Conservation (phyloP, 2,329 filamentous ascomycete genomes). For the Sphaerulina populicola region DNA sequence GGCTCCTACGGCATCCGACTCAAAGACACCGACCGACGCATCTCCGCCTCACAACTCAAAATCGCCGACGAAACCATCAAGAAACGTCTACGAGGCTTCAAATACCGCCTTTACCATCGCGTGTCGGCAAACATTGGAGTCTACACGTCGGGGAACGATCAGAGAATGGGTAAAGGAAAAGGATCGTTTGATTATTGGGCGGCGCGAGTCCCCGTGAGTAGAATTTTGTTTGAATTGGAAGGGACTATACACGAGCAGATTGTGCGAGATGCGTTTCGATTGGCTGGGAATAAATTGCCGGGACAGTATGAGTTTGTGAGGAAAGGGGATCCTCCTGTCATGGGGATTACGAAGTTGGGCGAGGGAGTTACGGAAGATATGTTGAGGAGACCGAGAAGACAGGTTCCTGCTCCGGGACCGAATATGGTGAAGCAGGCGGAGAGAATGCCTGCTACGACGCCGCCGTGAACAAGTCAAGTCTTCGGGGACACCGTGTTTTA, state of each 20-base stretch:
- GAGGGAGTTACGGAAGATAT: constrained; percentile 74
- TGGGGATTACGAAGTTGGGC: constrained; percentile 83
- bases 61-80: constrained; percentile 92
- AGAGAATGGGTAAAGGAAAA: constrained; percentile 99
- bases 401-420: constrained; percentile 24
- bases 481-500: no score
- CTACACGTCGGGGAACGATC: constrained; percentile 90
- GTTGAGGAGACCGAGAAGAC: constrained; percentile 60
- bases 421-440: constrained; percentile 25
- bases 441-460: constrained; percentile 24
- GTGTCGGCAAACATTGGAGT: constrained; percentile 90
- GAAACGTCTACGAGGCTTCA: constrained; percentile 75
- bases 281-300: constrained; percentile 91
- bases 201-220: constrained; percentile 77
- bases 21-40: constrained; percentile 83
- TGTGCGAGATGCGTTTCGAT: constrained; percentile 80
- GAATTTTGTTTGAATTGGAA: constrained; percentile 85
- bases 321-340: constrained; percentile 80
- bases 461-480: constrained; percentile 1
- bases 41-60: constrained; percentile 78
- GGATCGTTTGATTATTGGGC: constrained; percentile 97
- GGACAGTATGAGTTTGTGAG: constrained; percentile 87
- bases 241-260: constrained; percentile 92
- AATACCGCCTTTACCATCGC: constrained; percentile 85
- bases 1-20: constrained; percentile 93